These are phyloP conservation scores for Acer yangbiense DNA, from an alignment of 345 rosid species.

Conservation along the genomic window DNA sequence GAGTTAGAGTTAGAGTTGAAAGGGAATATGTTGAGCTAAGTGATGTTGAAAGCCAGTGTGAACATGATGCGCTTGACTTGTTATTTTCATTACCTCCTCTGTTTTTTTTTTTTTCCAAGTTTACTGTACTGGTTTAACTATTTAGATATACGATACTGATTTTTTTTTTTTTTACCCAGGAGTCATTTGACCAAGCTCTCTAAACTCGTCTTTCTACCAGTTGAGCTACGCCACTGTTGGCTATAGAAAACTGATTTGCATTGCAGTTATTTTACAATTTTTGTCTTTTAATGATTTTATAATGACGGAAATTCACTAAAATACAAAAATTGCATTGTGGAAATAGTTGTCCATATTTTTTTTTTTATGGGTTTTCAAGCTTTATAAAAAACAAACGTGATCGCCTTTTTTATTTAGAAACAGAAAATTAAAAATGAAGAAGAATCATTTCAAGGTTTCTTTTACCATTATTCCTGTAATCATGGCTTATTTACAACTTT, in stretches of 20 bases:
- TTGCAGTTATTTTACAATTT: no score
- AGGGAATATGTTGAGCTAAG: background rate
- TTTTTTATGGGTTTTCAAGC: no score
- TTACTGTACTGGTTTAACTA: background rate
- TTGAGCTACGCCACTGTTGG: no score
- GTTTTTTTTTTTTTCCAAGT: no score
- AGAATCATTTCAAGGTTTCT: background rate
- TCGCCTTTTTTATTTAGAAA: background rate
- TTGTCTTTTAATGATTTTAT: no score
- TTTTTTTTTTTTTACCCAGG: no score
- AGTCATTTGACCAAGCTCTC: no score
- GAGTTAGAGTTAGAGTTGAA: background rate
- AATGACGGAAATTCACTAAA: no score
- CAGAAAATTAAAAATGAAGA: no score
- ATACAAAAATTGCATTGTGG: no score
- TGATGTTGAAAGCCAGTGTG: conserved; percentile 15
- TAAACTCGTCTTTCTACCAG: no score
- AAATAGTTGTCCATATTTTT: no score
- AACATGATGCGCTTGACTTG: conserved; percentile 9
- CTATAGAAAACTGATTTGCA: background rate
- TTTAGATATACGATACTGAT: background rate
- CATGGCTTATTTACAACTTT: background rate
- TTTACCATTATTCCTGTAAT: background rate
- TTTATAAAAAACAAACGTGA: background rate
- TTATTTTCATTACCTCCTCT: conserved; percentile 14